These are phyloP conservation scores for Vigna hirtella DNA, from an alignment of 306 rosid genomes.

Conservation along the genomic window DNA sequence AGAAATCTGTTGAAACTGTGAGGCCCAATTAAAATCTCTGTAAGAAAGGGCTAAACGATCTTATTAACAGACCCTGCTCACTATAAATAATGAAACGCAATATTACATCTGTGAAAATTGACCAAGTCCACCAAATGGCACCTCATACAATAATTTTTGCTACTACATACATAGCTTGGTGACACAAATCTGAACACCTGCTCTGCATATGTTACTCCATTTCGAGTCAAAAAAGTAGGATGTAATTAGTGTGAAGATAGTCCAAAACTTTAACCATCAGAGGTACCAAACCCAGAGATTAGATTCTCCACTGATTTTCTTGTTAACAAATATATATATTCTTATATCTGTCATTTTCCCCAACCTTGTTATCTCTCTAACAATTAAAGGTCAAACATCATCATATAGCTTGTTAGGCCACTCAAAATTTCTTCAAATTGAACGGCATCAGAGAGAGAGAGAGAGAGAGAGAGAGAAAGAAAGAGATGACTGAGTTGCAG, in stretches of 20 bases:
- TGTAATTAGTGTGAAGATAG: neutral
- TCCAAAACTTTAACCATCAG: constrained; percentile 12
- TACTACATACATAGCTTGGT: neutral
- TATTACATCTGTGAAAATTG: neutral
- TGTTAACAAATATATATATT: neutral
- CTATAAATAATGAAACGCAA: neutral
- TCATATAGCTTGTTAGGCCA: constrained; percentile 1
- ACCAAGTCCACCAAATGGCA: neutral
- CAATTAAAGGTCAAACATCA: constrained; percentile 38
- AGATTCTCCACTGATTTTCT: constrained; percentile 36
- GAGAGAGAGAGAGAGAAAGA: constrained; percentile 15
- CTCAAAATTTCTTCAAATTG: constrained; percentile 17
- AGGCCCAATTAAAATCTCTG: neutral
- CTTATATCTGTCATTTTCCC: constrained; percentile 40
- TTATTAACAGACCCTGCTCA: neutral
- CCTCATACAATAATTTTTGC: neutral
- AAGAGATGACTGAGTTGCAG: constrained; percentile 60
- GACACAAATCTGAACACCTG: neutral
- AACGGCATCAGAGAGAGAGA: constrained; percentile 22
- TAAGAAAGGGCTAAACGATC: constrained; percentile 21
- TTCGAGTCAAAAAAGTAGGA: constrained; percentile 4
- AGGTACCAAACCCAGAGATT: neutral
- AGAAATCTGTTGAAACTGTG: neutral
- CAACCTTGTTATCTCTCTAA: constrained; percentile 19
- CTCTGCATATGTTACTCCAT: neutral